Conservation (phyloP, 2,329 filamentous ascomycete genomes). For the Nakataea oryzae region DNA sequence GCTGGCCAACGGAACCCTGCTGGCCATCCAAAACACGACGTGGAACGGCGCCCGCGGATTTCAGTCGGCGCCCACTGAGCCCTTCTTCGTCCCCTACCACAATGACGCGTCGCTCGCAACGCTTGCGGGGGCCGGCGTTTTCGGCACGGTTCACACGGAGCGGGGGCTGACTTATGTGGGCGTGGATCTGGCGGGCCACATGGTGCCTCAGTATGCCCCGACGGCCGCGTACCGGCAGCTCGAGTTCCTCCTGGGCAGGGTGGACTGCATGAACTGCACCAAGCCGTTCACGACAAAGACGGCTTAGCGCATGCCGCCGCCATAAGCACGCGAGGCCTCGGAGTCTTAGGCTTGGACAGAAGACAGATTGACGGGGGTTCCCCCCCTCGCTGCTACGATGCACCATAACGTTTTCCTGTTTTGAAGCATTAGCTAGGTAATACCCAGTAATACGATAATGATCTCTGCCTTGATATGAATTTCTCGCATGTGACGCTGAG, state of each 20-base stretch:
- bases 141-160: conserved; percentile 60
- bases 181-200: conserved; percentile 55
- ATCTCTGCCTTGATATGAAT: not conserved
- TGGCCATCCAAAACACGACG: conserved; percentile 71
- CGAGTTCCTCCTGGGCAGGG: conserved; percentile 64
- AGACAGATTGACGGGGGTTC: too few species aligned
- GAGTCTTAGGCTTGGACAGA: too few species aligned
- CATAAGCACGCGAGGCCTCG: not conserved
- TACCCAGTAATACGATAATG: not conserved
- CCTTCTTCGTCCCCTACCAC: conserved; percentile 61
- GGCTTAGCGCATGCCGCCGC: too few species aligned
- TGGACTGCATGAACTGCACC: conserved; percentile 39
- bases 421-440: not conserved
- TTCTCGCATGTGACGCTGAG: not conserved
- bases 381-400: not conserved
- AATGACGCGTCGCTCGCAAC: conserved; percentile 24
- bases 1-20: conserved; percentile 57
- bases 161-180: conserved; percentile 59
- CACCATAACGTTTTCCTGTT: not conserved
- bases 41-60: conserved; percentile 39
- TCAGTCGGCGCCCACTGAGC: conserved; percentile 36
- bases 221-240: conserved; percentile 60
- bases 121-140: conserved; percentile 49
- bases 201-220: conserved; percentile 57
- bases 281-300: conserved; percentile 22